phyloP scores from a whole-genome alignment of 345 rosid species.

The Toxicodendron radicans region DNA sequence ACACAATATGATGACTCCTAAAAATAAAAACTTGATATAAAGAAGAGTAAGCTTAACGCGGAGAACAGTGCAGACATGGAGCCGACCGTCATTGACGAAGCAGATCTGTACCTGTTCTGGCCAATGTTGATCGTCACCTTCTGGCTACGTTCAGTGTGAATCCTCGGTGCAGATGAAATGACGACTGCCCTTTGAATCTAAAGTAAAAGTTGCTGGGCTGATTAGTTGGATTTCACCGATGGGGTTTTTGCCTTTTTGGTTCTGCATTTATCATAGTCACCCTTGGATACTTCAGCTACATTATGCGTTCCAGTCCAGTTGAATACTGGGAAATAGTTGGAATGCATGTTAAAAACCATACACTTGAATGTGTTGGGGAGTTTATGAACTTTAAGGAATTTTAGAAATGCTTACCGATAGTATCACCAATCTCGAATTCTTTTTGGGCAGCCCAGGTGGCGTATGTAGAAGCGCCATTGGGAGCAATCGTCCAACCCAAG shows the following conservation, averaged over 20 bases:
- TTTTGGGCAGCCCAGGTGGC: constrained; percentile 17
- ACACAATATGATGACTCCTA: background rate
- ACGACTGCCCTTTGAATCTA: background rate
- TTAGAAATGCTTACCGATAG: background rate
- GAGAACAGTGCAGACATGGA: constrained; percentile 1
- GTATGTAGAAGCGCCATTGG: constrained; percentile 21
- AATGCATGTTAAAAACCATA: background rate
- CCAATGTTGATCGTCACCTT: constrained; percentile 28
- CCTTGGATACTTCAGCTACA: constrained; percentile 23
- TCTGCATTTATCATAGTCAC: constrained; percentile 29
- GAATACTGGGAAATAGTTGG: constrained; percentile 21
- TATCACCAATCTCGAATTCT: constrained; percentile 13
- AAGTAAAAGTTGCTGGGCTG: constrained; percentile 9
- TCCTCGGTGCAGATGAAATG: constrained; percentile 30
- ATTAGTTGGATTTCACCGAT: constrained; percentile 1
- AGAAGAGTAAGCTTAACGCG: constrained; percentile 2
- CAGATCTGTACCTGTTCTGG: background rate
- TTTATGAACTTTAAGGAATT: too few relatives aligned
- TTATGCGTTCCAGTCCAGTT: constrained; percentile 32
- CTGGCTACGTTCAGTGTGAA: constrained; percentile 28
- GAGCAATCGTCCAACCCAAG: constrained; percentile 24
- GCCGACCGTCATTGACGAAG: constrained; percentile 9
- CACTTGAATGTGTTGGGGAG: too few relatives aligned
- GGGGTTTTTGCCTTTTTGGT: constrained; percentile 6
- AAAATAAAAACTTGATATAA: constrained; percentile 4